phyloP scores from a whole-genome alignment of 1,284 basidiomycete species.

The Heliocybe sulcata region DNA sequence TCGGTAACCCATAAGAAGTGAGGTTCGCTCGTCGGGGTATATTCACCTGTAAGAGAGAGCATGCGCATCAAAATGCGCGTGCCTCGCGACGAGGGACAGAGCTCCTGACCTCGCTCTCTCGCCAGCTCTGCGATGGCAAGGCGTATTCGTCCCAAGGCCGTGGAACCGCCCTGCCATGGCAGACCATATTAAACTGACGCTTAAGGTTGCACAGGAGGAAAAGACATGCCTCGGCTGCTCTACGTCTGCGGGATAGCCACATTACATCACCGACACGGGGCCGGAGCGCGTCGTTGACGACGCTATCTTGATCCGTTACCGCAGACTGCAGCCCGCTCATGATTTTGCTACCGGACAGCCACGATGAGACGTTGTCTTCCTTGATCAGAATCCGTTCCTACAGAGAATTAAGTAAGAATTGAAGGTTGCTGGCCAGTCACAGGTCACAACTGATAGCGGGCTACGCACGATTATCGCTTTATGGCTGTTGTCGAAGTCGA shows the following conservation, averaged over 20 bases:
- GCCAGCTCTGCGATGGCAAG: constrained; percentile 62
- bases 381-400: constrained; percentile 46
- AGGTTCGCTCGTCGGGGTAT: constrained; percentile 49
- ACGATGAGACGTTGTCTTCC: constrained; percentile 31
- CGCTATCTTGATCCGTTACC: constrained; percentile 9
- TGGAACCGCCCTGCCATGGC: constrained; percentile 69
- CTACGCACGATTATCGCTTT: neutral
- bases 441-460: neutral
- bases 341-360: constrained; percentile 34
- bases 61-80: constrained; percentile 10
- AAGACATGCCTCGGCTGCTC: constrained; percentile 34
- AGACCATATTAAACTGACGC: constrained; percentile 14
- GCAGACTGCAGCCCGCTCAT: constrained; percentile 16
- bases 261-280: constrained; percentile 34
- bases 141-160: constrained; percentile 71
- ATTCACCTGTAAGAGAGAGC: constrained; percentile 34
- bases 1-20: constrained; percentile 94
- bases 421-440: neutral
- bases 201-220: constrained; percentile 4
- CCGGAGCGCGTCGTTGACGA: constrained; percentile 18
- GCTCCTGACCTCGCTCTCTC: constrained; percentile 20
- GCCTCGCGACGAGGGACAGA: neutral
- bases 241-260: constrained; percentile 39
- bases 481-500: neutral
- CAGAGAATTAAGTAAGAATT: constrained; percentile 1